Conservation (phyloP, 768 basidiomycete genomes). For the Termitomyces sp. region DNA sequence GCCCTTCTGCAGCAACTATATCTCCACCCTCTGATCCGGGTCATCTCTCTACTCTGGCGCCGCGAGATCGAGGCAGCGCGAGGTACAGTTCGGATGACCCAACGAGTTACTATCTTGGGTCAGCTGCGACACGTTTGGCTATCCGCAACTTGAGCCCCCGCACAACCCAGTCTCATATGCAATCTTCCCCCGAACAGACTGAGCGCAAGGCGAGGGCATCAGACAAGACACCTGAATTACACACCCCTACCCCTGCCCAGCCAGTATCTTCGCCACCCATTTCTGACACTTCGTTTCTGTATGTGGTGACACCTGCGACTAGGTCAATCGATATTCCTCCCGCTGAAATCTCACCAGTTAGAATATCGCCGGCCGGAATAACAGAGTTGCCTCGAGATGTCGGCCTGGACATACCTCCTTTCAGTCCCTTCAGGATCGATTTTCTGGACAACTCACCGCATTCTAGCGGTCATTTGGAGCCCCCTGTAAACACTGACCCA, state of each 20-base stretch:
- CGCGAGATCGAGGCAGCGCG: slow-evolving; percentile 16
- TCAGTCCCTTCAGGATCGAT: slow-evolving; percentile 10
- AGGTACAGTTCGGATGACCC: slow-evolving; percentile 16
- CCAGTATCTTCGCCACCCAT: neutral
- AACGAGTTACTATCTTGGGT: slow-evolving; percentile 12
- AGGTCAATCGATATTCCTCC: slow-evolving; percentile 6
- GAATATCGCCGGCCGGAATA: slow-evolving; percentile 1
- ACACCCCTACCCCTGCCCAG: neutral
- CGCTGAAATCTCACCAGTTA: slow-evolving; percentile 3
- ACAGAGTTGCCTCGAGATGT: slow-evolving; percentile 2
- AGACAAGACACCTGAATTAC: neutral
- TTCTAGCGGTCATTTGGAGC: slow-evolving; percentile 11
- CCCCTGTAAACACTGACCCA: neutral
- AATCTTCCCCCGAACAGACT: neutral
- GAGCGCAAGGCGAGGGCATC: neutral
- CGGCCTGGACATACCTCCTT: slow-evolving; percentile 3
- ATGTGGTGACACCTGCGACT: slow-evolving; percentile 8
- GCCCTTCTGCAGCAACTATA: neutral
- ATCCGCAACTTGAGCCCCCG: slow-evolving; percentile 19
- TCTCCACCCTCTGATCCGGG: neutral
- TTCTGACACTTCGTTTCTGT: slow-evolving; percentile 10
- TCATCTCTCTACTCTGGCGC: slow-evolving; percentile 3
- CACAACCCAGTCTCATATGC: slow-evolving; percentile 7
- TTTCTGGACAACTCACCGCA: slow-evolving; percentile 1
- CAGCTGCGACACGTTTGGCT: slow-evolving; percentile 16